These are phyloP conservation scores for Metschnikowia amazonensis DNA, from an alignment of 805 yeast genomes.

Conservation along the genomic window DNA sequence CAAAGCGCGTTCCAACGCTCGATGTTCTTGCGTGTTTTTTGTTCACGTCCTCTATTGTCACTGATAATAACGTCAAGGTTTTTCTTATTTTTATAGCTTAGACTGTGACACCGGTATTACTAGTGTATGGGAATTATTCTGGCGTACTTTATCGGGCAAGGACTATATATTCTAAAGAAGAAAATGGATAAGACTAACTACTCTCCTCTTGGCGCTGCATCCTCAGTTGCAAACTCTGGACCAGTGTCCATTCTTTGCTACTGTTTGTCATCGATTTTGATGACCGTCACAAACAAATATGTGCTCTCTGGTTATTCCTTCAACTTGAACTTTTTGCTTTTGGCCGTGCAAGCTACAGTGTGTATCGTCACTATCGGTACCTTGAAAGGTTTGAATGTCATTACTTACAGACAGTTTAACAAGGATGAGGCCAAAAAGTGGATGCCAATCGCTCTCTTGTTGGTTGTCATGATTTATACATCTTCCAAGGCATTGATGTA, in stretches of 20 bases:
- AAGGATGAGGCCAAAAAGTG: slow-evolving; percentile 88
- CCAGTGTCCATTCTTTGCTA: slow-evolving; percentile 73
- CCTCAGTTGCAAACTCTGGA: slow-evolving; percentile 48
- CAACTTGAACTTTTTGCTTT: slow-evolving; percentile 80
- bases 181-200: slow-evolving; percentile 36
- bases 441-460: slow-evolving; percentile 86
- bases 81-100: slow-evolving; percentile 1
- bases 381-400: slow-evolving; percentile 70
- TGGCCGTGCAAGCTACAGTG: slow-evolving; percentile 85
- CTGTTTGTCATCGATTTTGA: slow-evolving; percentile 90
- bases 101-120: slow-evolving; percentile 1
- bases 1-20: slow-evolving; percentile 3
- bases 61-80: neutral
- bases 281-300: slow-evolving; percentile 96
- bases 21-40: slow-evolving; percentile 5
- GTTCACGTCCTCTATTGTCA: neutral
- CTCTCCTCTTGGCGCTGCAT: slow-evolving; percentile 21
- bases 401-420: slow-evolving; percentile 84
- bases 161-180: slow-evolving; percentile 27
- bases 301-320: slow-evolving; percentile 74
- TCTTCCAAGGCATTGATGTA: slow-evolving; percentile 91
- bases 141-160: slow-evolving; percentile 37
- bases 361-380: slow-evolving; percentile 70
- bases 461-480: slow-evolving; percentile 94
- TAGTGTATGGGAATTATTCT: slow-evolving; percentile 40